These are phyloP conservation scores for Daldinia vernicosa DNA, from an alignment of 495 filamentous ascomycete species.

Conservation along the genomic window DNA sequence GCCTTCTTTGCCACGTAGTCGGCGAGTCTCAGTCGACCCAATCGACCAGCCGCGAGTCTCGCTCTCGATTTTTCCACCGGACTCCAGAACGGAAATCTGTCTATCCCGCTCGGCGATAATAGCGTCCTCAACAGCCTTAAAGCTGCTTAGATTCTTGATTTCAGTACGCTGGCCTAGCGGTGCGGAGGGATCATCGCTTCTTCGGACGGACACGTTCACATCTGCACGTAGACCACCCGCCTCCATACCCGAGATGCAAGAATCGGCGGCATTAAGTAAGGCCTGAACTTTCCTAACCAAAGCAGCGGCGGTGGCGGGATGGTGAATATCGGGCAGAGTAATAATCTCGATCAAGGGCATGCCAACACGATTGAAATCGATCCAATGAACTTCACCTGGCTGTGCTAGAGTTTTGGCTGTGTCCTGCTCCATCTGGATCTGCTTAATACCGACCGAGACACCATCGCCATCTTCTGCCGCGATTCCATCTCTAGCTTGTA, in stretches of 20 bases:
- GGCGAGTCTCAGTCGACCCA: conserved; percentile 77
- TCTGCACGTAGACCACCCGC: conserved; percentile 89
- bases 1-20: conserved; percentile 90
- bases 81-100: conserved; percentile 83
- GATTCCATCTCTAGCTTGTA: conserved; percentile 82
- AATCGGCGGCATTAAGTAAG: conserved; percentile 79
- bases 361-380: conserved; percentile 95
- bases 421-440: conserved; percentile 97
- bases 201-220: conserved; percentile 90
- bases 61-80: conserved; percentile 78
- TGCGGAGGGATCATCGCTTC: conserved; percentile 53
- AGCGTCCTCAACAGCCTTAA: conserved; percentile 94
- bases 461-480: conserved; percentile 71
- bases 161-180: conserved; percentile 87
- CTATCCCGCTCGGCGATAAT: conserved; percentile 89
- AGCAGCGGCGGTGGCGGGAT: conserved; percentile 83
- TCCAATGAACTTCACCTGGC: conserved; percentile 72
- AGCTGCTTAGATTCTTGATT: conserved; percentile 96
- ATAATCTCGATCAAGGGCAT: conserved; percentile 95
- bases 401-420: conserved; percentile 92
- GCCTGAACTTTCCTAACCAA: conserved; percentile 89
- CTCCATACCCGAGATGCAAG: conserved; percentile 91
- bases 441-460: conserved; percentile 81
- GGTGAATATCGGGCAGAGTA: conserved; percentile 84
- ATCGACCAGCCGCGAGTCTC: conserved; percentile 96